phyloP scores from a whole-genome alignment of 495 filamentous ascomycete species.

The Tirmania nivea region DNA sequence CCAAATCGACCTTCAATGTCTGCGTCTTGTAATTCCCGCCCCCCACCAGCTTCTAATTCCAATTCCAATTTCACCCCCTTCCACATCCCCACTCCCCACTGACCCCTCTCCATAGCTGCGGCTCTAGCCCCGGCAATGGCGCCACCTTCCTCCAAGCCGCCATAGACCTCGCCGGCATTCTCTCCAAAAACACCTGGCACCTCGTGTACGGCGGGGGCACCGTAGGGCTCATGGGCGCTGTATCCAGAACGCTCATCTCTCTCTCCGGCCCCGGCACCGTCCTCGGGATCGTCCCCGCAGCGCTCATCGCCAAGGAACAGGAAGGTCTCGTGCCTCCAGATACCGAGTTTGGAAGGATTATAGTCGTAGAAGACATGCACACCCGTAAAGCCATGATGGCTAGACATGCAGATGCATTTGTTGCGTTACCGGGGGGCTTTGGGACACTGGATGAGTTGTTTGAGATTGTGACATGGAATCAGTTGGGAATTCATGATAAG shows the following conservation, averaged over 20 bases:
- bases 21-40: slow-evolving; percentile 60
- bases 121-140: slow-evolving; percentile 38
- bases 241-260: slow-evolving; percentile 67
- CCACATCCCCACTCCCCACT: background rate
- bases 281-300: slow-evolving; percentile 76
- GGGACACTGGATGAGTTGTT: slow-evolving; percentile 93
- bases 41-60: no score
- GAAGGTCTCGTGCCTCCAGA: slow-evolving; percentile 38
- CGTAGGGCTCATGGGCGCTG: slow-evolving; percentile 79
- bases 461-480: slow-evolving; percentile 95
- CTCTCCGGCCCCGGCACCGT: slow-evolving; percentile 65
- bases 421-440: slow-evolving; percentile 75
- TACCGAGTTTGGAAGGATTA: slow-evolving; percentile 55
- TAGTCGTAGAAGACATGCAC: slow-evolving; percentile 86
- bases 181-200: slow-evolving; percentile 50
- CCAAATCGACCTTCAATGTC: slow-evolving; percentile 18
- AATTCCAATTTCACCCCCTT: no score
- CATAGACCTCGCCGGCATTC: slow-evolving; percentile 45
- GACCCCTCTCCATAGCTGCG: slow-evolving; percentile 7
- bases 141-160: slow-evolving; percentile 54
- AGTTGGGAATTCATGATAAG: slow-evolving; percentile 73
- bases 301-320: slow-evolving; percentile 65
- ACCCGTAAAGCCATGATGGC: slow-evolving; percentile 87
- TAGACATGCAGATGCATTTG: slow-evolving; percentile 68
- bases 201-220: slow-evolving; percentile 94